Base-by-base conservation (phyloP, 192 early-diverging fungal species). In the Backusella liffmaniae region DNA sequence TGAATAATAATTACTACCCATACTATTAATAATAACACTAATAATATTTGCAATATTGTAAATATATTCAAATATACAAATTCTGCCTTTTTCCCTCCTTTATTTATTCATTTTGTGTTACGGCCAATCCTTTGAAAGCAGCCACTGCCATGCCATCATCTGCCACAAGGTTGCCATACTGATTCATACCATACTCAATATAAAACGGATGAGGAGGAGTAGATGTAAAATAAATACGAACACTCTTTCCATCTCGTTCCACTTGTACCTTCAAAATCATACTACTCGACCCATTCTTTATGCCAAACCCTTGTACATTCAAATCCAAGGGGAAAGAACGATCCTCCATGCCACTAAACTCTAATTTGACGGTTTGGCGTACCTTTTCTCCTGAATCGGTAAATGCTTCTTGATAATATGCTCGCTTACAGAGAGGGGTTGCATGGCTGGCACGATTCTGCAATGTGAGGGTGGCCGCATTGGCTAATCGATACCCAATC, bases 401-500 rank as follows among this genome's bases (percentile, higher is more conserved):
- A 16, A 39, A 7, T n/a, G 15, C 18, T 5, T 39, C 39, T 49
- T 71, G 10, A 9, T 46, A 71, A 13, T 41, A 44, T 0, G 70
- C 70, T 30, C 29, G 13, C 36, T 37, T 66, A 23, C 70, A 72
- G 4, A 73, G 32, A 34, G 16, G 56, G 5, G 18, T 70, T 4
- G 65, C 46, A 7, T 21, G 21, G 21, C 26, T 13, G 6, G 35
- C 69, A 21, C 7, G 37, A 7, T 10, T 21, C 34, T 66, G 32
- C 10, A 72, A 34, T 0, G 30, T 15, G 16, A 39, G 34, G 12
- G 18, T 29, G 36, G 73, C 76, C 0, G 59, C 69, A 10, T 30
- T 37, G 0, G 76, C 76, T 44, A 82, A 30, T 1, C 80, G 73
- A 3, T 72, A 13, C 0, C 80, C 80, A 2, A 82, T 37, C n/a